Percentiles rank a stretch among this genome's conserved stretches.
Conservation (phyloP, 306 rosid species). For the Quercus rubra region DNA sequence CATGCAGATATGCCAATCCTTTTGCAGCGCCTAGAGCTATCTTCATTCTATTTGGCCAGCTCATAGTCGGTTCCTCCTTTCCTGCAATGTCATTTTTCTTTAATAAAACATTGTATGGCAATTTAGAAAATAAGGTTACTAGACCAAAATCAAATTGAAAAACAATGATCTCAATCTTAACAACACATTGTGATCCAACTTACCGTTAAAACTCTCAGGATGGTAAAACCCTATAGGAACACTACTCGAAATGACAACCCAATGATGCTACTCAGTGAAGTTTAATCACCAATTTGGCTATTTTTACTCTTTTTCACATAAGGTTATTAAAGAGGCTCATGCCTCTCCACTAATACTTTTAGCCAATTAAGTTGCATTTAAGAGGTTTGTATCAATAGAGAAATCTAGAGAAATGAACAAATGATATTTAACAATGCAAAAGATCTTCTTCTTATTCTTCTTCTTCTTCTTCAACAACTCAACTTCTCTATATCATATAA, state of each 20-base stretch:
- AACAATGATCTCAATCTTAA: background rate
- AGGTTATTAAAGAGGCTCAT: background rate
- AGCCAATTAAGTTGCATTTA: background rate
- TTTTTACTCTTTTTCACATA: background rate
- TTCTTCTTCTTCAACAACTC: background rate
- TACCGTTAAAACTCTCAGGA: background rate
- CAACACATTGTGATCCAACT: background rate
- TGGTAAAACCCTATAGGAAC: background rate
- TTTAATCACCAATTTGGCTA: background rate
- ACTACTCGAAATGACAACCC: background rate
- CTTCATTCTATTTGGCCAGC: slow-evolving; percentile 30
- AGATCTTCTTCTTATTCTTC: too few species aligned
- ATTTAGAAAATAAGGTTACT: background rate
- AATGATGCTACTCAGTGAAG: background rate
- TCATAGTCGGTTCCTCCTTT: slow-evolving; percentile 22
- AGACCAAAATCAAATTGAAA: background rate
- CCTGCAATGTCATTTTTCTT: slow-evolving; percentile 18
- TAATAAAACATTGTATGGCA: background rate
- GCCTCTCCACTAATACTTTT: background rate
- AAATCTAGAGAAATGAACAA: background rate
- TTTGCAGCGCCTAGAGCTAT: slow-evolving; percentile 42
- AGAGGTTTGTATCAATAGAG: background rate
- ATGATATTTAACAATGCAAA: background rate
- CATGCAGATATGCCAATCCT: slow-evolving; percentile 43
- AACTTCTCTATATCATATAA: background rate